A percentile compares a stretch with the other conserved stretches of the same genome.
Evolutionary conservation across 2,329 filamentous ascomycete genomes (phyloP).

Genomic region (Fonsecaea monophora): DNA sequence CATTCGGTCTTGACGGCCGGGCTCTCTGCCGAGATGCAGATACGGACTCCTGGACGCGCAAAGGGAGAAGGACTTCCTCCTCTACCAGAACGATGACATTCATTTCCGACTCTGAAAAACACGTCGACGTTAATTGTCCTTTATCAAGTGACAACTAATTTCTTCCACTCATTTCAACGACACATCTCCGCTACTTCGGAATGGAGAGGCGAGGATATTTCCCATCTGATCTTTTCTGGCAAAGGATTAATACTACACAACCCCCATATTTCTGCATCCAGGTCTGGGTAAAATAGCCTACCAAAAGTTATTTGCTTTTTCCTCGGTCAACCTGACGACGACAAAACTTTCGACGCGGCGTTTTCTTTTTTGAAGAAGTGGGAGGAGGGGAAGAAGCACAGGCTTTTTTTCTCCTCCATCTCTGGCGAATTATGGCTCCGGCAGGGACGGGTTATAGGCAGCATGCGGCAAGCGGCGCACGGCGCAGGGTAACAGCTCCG

Average conservation of each 20-base stretch:
- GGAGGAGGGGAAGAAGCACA: constrained; percentile 22
- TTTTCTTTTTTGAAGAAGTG: background rate
- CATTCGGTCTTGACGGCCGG: constrained; percentile 24
- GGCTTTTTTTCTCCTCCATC: background rate
- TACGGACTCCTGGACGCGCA: background rate
- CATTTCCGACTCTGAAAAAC: constrained; percentile 18
- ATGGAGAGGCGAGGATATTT: background rate
- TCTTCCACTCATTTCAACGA: constrained; percentile 17
- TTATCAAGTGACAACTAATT: constrained; percentile 35
- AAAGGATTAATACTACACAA: constrained; percentile 33
- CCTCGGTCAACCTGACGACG: constrained; percentile 15
- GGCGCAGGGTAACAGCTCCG: background rate
- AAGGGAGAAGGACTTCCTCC: background rate
- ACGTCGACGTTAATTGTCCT: constrained; percentile 26
- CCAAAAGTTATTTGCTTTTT: constrained; percentile 27
- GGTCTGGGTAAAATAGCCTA: constrained; percentile 26
- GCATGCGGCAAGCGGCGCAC: background rate
- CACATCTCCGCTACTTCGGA: constrained; percentile 7
- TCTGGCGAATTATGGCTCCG: background rate
- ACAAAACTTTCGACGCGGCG: background rate
- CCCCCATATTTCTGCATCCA: constrained; percentile 30
- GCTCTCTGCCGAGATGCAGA: constrained; percentile 22
- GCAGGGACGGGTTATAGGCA: background rate
- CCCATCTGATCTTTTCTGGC: constrained; percentile 35
- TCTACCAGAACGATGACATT: constrained; percentile 21